Base-by-base conservation (phyloP, 75 land plant species). In the Pinus tabuliformis region DNA sequence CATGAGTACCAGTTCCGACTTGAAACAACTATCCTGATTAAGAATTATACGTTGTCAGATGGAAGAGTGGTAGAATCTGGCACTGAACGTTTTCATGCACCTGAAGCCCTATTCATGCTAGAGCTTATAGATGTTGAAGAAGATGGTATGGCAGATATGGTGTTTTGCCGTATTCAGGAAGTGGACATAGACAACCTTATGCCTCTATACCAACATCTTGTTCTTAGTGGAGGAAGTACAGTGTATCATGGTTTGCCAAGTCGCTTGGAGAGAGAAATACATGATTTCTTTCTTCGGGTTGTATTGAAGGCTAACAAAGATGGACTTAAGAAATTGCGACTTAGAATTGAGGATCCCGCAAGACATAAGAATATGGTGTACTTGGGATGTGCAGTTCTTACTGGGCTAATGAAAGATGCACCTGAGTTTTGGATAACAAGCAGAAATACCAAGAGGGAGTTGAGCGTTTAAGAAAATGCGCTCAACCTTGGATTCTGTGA, bases 181-280 rank as follows among this genome's bases (percentile, higher is more conserved):
- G 94, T 94, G 98, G 99, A 97, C 78, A 97, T 97, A 82, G 99
- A 97, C 75, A 97, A 97, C 64, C 83, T 95, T 16, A 97, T 97
- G 99, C 83, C 84, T 89, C 90, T 94, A 18, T 97, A 97, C 84
- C 95, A 94, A 73, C 95, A 92, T 79, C 92, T 97, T 78, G 95
- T 97, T 57, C 83, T 92, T 28, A 94, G 99, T 80, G 99, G n/a
- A n/a, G n/a, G n/a, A 75, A 97, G 95, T 78, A 97, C 98, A 57
- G 94, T 94, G 99, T 97, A 95, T 86, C 99, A 97, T 77, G 99
- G 99, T 76, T 82, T 97, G 78, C 99, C 99, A 64, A 97, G 99
- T 86, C 82, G 33, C 33, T 33, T 33, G 33, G 33, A 33, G 33
- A 33, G 33, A 33, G 33, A 33, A 33, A 33, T 33, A 33, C 33